Evolutionary conservation across 768 basidiomycete genomes (phyloP), one percentile per base, ranked within the genome.

Genomic region (Lactarius sp.): DNA sequence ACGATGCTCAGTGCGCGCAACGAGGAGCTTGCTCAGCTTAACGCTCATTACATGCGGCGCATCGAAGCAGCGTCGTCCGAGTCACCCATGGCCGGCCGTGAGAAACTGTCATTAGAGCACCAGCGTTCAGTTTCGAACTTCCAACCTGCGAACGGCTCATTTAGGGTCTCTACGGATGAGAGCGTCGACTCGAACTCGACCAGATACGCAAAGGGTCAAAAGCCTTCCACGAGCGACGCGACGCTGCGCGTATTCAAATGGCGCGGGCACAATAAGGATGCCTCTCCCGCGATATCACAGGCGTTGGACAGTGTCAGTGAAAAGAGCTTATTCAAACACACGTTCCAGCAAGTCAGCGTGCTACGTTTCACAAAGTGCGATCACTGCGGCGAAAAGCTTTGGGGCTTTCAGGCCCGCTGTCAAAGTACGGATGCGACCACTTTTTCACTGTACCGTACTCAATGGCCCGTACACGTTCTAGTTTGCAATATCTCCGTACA

Each of bases 341-440:
- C 81, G 65, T 98, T 98, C 80, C 90, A 93, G 71, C 93, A 90
- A 67, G 78, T 92, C 66, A 96, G 87, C 69, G 84, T 94, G 34
- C 78, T 98, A 61, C 84, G 95, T 42, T 90, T 97, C 62, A 87
- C 92, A 34, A 83, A 92, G 47, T 99, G 97, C 72, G 97, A 98
- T 70, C 88, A 95, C 59, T 99, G 97, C 72, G 88, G 87, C 39
- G 97, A 98, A 72, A 99, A 98, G 79, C 86, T 98, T 86, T 99
- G 95, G 94, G 96, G 96, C 7, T 85, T 94, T n/a, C 94, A 95
- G 71, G 80, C 92, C 58, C 87, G 92, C 37, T 99, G 97, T 72
- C 83, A 87, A 68, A 80, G 96, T 94, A 71, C 72, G 92, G 80
- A 10, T 20, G 33, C 6, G 27, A 36, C 9, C 39, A 49, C 46